Base-by-base conservation (phyloP, 805 yeast species). In the Starmerella davenportii region DNA sequence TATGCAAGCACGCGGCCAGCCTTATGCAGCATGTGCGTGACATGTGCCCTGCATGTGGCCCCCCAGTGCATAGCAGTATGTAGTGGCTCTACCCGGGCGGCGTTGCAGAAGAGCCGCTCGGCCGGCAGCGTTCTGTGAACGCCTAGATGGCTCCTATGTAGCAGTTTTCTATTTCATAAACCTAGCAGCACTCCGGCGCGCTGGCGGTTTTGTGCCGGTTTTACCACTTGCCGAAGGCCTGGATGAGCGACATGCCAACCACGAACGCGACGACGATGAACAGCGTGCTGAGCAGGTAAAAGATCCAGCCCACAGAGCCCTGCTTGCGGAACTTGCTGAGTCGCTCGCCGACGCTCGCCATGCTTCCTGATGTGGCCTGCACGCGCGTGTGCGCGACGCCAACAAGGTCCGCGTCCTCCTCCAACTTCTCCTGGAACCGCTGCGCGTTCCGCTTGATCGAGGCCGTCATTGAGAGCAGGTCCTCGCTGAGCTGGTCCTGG, bases 401-500 rank as follows among this genome's bases (percentile, higher is more conserved):
- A 13, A 63, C 58, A 5, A 59, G 54, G 20, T 52, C 55, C 9
- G 42, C 43, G 42, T 62, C 66, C 17, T 48, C 38, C 20, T 52
- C 52, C n/a, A 63, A 49, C 47, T 62, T 60, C 51, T 64, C 41
- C 50, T 52, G 45, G 61, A 69, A 61, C 5, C 51, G 48, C 23
- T 60, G 44, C 1, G 76, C 76, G 16, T 71, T 66, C 20, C 55
- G 51, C 43, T 66, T 69, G 44, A 72, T 61, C 5, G 60, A 54
- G 5, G 61, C 48, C 0, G 74, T 72, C 55, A 72, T 61, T 16
- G 59, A 64, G 3, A 65, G 51, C 36, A 72, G 56, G 30, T 72
- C 76, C 21, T 52, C 54, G 24, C 72, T 50, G 14, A 72, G 55
- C 29, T 66, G 67, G 28, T 66, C 66, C 51, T 72, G 78, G 20